Evolutionary conservation across 2,329 filamentous ascomycete genomes (phyloP).

Genomic region (Venturia pyrina): DNA sequence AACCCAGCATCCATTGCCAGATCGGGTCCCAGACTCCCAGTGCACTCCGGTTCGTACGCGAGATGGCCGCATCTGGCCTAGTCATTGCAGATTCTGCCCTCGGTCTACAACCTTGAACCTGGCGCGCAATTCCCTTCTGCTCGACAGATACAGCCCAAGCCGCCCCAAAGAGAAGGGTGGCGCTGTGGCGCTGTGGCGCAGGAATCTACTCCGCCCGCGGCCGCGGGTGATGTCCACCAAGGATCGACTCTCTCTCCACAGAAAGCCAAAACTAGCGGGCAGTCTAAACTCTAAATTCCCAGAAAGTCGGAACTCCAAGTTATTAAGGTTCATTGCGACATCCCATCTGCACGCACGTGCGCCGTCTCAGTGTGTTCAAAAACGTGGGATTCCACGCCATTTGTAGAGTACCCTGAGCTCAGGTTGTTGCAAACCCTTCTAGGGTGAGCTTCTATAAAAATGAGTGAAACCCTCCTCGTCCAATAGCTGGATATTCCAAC

Average conservation of each 20-base stretch:
- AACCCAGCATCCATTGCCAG: background rate
- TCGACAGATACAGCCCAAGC: no score
- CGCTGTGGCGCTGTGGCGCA: no score
- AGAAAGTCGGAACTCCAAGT: no score
- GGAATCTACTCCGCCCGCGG: background rate
- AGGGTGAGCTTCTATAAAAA: no score
- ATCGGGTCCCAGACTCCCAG: background rate
- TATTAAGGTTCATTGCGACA: background rate
- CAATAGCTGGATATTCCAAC: no score
- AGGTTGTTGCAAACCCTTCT: background rate
- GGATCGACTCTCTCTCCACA: background rate
- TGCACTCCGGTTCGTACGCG: background rate
- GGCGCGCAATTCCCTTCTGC: background rate
- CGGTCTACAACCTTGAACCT: background rate
- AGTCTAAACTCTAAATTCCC: background rate
- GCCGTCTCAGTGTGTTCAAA: background rate
- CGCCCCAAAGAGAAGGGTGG: no score
- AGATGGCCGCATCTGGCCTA: background rate
- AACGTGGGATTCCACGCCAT: background rate
- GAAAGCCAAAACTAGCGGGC: background rate
- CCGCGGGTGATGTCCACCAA: background rate
- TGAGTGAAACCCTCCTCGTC: no score
- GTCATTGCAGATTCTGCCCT: background rate
- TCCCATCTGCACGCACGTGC: background rate
- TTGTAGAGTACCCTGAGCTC: no score